phyloP scores from a whole-genome alignment of 225 moss, liverwort and hornwort species.

The Antitrichia curtipendula region DNA sequence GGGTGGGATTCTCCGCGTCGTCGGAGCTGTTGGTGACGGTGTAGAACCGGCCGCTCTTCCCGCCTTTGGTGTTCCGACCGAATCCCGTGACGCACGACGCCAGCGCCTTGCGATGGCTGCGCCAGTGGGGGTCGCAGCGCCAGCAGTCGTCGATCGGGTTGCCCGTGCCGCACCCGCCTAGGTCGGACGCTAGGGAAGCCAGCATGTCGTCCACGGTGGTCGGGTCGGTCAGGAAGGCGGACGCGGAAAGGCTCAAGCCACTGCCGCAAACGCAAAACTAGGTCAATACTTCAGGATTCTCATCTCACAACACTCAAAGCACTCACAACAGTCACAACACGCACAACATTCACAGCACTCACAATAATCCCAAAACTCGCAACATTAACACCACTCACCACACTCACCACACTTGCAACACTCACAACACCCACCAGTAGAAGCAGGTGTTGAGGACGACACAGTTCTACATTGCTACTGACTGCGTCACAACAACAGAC shows the following conservation, averaged over 20 bases:
- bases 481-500: neutral
- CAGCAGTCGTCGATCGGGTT: conserved; percentile 46
- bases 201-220: neutral
- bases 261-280: neutral
- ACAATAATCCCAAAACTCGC: accelerated
- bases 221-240: neutral
- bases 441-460: neutral
- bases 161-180: conserved; percentile 17
- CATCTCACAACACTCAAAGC: neutral
- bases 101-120: conserved; percentile 1
- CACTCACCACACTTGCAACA: neutral
- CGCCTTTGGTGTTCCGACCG: conserved; percentile 13
- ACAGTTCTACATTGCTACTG: neutral
- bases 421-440: neutral
- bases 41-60: conserved; percentile 14
- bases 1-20: conserved; percentile 9
- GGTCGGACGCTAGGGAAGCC: neutral
- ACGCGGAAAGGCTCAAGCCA: neutral
- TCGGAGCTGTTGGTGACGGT: conserved; percentile 14
- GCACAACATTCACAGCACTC: neutral
- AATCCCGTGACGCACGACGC: conserved; percentile 25
- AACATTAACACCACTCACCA: neutral
- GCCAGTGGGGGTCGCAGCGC: conserved; percentile 29
- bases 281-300: neutral
- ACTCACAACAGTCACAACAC: neutral